Percentiles rank a stretch among this genome's conserved stretches.
Evolutionary conservation across 179 eudicot species (phyloP).

Genomic region (Corrigiola litoralis): DNA sequence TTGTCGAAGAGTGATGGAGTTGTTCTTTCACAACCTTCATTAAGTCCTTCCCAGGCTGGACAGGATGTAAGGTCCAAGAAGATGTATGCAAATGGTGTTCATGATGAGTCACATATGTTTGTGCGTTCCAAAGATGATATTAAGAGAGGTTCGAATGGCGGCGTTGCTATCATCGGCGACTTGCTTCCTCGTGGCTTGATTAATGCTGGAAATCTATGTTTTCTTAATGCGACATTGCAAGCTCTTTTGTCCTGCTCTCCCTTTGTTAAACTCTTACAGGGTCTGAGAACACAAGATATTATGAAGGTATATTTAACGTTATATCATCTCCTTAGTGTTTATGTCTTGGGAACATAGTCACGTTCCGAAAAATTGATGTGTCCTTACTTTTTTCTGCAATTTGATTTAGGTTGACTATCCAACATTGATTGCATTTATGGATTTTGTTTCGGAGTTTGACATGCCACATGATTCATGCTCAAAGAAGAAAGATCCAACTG

Average conservation of each 20-base stretch:
- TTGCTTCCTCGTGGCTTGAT: conserved; percentile 80
- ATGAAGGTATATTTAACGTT: conserved; percentile 45
- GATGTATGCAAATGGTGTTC: conserved; percentile 30
- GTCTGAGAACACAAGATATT: conserved; percentile 49
- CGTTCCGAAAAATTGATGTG: not conserved
- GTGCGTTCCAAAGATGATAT: conserved; percentile 23
- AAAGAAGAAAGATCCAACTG: conserved; percentile 43
- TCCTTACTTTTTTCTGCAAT: not conserved
- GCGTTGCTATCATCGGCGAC: conserved; percentile 26
- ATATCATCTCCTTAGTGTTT: conserved; percentile 3
- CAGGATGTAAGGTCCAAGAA: conserved; percentile 21
- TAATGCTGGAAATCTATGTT: conserved; percentile 90
- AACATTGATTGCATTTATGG: conserved; percentile 69
- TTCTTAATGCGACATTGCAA: conserved; percentile 85
- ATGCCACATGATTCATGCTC: conserved; percentile 44
- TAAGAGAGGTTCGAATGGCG: conserved; percentile 41
- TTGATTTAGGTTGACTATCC: conserved; percentile 59
- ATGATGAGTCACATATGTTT: conserved; percentile 19
- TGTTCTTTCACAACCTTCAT: conserved; percentile 16
- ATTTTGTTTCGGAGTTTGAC: conserved; percentile 65
- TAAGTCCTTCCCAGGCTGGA: conserved; percentile 15
- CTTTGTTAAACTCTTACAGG: conserved; percentile 73
- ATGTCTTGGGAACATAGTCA: not conserved
- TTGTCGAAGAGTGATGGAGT: conserved; percentile 26
- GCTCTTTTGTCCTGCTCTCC: conserved; percentile 89